Percentiles rank a stretch among this genome's conserved stretches.
Evolutionary conservation across 768 basidiomycete species (phyloP).

Genomic region (Lactarius trivialis): DNA sequence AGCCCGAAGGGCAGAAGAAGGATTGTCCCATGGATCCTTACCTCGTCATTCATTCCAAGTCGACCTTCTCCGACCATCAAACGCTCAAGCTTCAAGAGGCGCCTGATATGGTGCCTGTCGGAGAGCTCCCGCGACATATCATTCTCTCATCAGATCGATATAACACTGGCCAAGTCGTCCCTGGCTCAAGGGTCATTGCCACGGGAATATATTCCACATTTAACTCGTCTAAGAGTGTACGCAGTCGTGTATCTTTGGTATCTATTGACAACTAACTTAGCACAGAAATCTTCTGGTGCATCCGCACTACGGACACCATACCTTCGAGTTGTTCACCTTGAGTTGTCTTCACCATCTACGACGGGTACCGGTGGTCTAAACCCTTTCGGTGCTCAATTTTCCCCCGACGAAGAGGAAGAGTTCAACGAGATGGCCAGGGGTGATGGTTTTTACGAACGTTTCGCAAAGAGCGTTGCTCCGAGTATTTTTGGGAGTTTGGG

Average conservation of each 20-base stretch:
- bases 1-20: conserved; percentile 78
- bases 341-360: conserved; percentile 74
- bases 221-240: conserved; percentile 77
- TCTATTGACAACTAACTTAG: neutral
- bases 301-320: conserved; percentile 92
- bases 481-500: conserved; percentile 95
- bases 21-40: conserved; percentile 96
- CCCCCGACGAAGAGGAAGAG: conserved; percentile 95
- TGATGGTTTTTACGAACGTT: conserved; percentile 87
- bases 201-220: conserved; percentile 98
- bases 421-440: conserved; percentile 87
- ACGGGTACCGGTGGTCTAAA: conserved; percentile 65
- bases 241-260: conserved; percentile 24
- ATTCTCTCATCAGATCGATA: conserved; percentile 86
- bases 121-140: conserved; percentile 95
- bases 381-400: conserved; percentile 83
- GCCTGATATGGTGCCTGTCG: conserved; percentile 98
- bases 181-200: conserved; percentile 90
- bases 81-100: conserved; percentile 96
- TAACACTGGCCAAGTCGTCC: conserved; percentile 88
- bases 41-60: conserved; percentile 90
- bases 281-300: conserved; percentile 71
- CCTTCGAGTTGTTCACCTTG: conserved; percentile 87
- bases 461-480: conserved; percentile 90
- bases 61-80: conserved; percentile 92